phyloP scores from a whole-genome alignment of 2,329 filamentous ascomycete genomes.

The Periconia sp. region DNA sequence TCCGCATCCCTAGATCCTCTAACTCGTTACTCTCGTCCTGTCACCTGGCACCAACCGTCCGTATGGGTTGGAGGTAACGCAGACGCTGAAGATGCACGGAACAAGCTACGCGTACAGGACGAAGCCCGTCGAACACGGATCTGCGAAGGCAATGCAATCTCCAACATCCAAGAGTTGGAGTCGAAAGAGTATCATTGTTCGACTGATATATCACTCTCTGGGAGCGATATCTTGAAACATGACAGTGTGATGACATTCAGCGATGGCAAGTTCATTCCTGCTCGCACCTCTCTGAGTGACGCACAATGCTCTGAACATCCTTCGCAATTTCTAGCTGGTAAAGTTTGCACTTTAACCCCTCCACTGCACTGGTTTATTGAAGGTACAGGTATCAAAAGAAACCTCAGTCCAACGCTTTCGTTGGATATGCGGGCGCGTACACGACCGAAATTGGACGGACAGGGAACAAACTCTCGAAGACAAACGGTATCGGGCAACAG shows the following conservation, averaged over 20 bases:
- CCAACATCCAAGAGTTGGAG: background rate
- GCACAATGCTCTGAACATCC: background rate
- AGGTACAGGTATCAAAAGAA: background rate
- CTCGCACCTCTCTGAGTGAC: slow-evolving; percentile 10
- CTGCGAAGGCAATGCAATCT: background rate
- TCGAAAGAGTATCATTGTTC: slow-evolving; percentile 1
- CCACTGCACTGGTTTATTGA: background rate
- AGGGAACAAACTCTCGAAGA: too few relatives aligned
- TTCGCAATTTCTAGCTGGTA: background rate
- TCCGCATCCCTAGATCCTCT: background rate
- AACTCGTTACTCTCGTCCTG: background rate
- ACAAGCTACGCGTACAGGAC: slow-evolving; percentile 26
- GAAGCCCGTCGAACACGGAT: slow-evolving; percentile 20
- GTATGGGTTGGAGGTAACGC: slow-evolving; percentile 22
- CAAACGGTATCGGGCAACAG: too few relatives aligned
- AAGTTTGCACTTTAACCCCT: background rate
- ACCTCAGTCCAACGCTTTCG: background rate
- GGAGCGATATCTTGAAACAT: background rate
- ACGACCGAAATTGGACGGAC: background rate
- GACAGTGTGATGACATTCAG: slow-evolving; percentile 19
- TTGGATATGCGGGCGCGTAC: background rate
- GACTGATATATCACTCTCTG: background rate
- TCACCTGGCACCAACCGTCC: background rate
- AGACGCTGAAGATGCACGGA: slow-evolving; percentile 23
- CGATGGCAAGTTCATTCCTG: slow-evolving; percentile 14